Base-by-base conservation (phyloP, 495 filamentous ascomycete species). In the Aspergillus olivimuriae region DNA sequence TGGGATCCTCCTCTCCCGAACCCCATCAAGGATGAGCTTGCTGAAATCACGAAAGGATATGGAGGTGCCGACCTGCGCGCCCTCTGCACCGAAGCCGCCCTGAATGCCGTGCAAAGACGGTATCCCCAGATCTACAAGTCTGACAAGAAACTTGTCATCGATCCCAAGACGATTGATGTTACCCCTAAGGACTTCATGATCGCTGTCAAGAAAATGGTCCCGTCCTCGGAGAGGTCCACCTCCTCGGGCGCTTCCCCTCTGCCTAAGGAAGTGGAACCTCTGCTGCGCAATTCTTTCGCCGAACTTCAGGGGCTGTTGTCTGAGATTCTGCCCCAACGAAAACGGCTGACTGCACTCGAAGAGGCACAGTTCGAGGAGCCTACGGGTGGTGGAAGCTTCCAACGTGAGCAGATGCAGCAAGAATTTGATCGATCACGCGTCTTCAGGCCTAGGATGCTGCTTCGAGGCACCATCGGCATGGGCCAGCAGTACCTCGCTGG, bases 111-210 rank as follows among this genome's bases (percentile, higher is more conserved):
- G 17, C 94, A 98, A 61, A 75, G 92, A 43, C 86, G 84, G 15
- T 98, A 92, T 58, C 92, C 92, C 7, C 94, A 98, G 56, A 94
- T 98, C 37, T 98, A 98, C 70, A 76, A 79, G 40, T 92, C 91
- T 0, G 78, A 86, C 53, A 76, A 94, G 58, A 97, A 97, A 64
- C 82, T 97, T 22, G 62, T 89, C 20, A 89, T 97, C 43, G 82
- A 96, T 53, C 85, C 89, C 0, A 77, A 78, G 39, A 85, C 75
- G 46, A 91, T 98, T 51, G 79, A 80, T 19, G 79, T 97, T 41
- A 79, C 82, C 18, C 84, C 94, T 11, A 89, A 89, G 49, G 92
- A 98, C 59, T 97, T 98, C 58, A 94, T 96, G 85, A 72, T 95
- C 16, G 91, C 94, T 0, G 75, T 94, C 58, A 95, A 95, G 62